A percentile compares a stretch with the other conserved stretches of the same genome.
Conservation (phyloP, 148 eudicot genomes). For the Rheum nobile region DNA sequence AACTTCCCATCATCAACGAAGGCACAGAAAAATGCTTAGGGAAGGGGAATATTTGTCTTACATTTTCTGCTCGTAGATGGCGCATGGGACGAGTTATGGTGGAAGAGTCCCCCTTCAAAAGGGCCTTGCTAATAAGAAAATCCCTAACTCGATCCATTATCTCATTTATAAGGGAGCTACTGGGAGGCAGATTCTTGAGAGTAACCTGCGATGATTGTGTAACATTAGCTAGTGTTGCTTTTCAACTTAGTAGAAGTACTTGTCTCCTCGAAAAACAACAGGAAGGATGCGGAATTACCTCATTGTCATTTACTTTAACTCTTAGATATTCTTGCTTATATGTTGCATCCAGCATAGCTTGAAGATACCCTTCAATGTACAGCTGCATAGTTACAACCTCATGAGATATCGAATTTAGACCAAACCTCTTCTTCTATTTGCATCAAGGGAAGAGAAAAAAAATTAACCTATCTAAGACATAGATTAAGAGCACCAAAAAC, state of each 20-base stretch:
- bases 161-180: constrained; percentile 79
- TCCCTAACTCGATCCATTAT: constrained; percentile 79
- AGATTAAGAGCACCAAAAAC: neutral
- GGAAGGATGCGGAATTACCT: constrained; percentile 31
- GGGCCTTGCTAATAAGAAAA: constrained; percentile 76
- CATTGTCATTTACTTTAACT: constrained; percentile 85
- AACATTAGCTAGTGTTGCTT: neutral
- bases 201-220: constrained; percentile 42
- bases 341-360: constrained; percentile 88
- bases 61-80: constrained; percentile 69
- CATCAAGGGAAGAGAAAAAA: neutral
- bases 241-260: neutral
- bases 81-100: constrained; percentile 49
- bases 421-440: neutral
- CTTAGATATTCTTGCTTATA: constrained; percentile 95
- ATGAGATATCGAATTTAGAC: neutral
- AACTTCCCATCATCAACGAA: neutral
- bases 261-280: neutral
- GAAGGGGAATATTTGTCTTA: constrained; percentile 20
- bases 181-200: constrained; percentile 91
- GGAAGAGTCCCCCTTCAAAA: constrained; percentile 80
- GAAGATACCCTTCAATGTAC: constrained; percentile 95
- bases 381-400: constrained; percentile 38
- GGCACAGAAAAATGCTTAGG: neutral
- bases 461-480: neutral